Evolutionary conservation across 2,329 filamentous ascomycete species (phyloP).

Genomic region (Clarireedia homoeocarpa): DNA sequence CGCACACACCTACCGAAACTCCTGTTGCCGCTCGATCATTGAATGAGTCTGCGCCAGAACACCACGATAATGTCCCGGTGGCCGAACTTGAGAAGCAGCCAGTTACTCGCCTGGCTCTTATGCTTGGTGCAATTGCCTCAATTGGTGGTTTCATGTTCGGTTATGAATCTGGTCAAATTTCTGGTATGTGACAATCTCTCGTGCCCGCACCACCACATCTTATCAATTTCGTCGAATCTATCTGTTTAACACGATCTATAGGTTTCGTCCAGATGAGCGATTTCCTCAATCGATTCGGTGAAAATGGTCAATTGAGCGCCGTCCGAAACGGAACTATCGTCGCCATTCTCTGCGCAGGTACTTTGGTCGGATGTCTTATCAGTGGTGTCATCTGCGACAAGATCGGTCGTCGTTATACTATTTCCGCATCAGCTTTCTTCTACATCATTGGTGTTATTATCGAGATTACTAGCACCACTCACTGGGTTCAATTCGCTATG

Average conservation of each 20-base stretch:
- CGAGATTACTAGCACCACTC: slow-evolving; percentile 47
- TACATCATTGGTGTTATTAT: slow-evolving; percentile 57
- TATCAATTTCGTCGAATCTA: neutral
- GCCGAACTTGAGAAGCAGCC: slow-evolving; percentile 7
- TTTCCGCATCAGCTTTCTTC: slow-evolving; percentile 50
- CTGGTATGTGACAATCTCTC: slow-evolving; percentile 33
- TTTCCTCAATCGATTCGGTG: slow-evolving; percentile 47
- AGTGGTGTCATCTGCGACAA: slow-evolving; percentile 54
- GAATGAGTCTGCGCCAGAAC: neutral
- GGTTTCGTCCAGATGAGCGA: slow-evolving; percentile 55
- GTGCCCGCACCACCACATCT: neutral
- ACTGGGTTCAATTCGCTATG: slow-evolving; percentile 58
- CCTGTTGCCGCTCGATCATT: slow-evolving; percentile 6
- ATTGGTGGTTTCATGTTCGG: slow-evolving; percentile 52
- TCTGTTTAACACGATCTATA: slow-evolving; percentile 33
- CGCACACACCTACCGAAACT: slow-evolving; percentile 11
- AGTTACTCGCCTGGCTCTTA: slow-evolving; percentile 35
- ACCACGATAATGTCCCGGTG: neutral
- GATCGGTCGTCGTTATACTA: slow-evolving; percentile 53
- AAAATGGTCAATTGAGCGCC: slow-evolving; percentile 43
- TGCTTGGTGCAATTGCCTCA: slow-evolving; percentile 44
- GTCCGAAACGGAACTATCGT: slow-evolving; percentile 54
- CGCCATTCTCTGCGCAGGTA: slow-evolving; percentile 53
- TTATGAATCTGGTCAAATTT: slow-evolving; percentile 34
- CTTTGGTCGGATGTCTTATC: slow-evolving; percentile 48